phyloP scores from a whole-genome alignment of 2,329 filamentous ascomycete genomes.

The Aureobasidium sp. region DNA sequence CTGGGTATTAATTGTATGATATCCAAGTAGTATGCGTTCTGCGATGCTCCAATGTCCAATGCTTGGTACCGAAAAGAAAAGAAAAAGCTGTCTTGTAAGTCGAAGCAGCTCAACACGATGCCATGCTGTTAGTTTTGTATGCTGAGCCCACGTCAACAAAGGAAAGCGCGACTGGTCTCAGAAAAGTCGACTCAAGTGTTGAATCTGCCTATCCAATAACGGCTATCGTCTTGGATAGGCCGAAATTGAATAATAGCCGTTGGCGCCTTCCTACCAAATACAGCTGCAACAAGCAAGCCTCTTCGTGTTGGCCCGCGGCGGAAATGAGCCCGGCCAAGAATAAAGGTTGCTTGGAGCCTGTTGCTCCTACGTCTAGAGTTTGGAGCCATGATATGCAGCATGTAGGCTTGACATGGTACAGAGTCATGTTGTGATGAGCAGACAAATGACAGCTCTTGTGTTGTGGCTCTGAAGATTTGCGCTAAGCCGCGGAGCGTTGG shows the following conservation, averaged over 20 bases:
- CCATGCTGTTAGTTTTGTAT: background rate
- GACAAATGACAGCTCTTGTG: background rate
- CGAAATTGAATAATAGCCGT: conserved; percentile 2
- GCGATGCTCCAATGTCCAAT: background rate
- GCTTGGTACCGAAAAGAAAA: background rate
- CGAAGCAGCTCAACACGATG: background rate
- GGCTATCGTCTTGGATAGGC: conserved; percentile 5
- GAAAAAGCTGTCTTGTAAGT: background rate
- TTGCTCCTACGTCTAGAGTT: background rate
- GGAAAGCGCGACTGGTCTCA: background rate
- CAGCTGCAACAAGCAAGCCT: background rate
- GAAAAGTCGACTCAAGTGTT: background rate
- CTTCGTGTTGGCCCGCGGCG: conserved; percentile 9
- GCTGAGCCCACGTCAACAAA: background rate
- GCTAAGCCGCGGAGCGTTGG: background rate
- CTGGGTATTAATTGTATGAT: background rate
- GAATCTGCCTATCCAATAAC: conserved; percentile 1
- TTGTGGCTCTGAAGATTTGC: background rate
- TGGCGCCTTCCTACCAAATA: conserved; percentile 4
- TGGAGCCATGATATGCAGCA: background rate
- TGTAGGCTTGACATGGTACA: background rate
- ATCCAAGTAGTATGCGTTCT: background rate
- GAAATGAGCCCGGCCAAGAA: background rate
- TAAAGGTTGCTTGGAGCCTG: background rate
- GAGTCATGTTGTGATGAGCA: background rate